Evolutionary conservation across 2,329 filamentous ascomycete species (phyloP), one percentile per base, ranked within the genome.

Genomic region (Colletotrichum agaves): DNA sequence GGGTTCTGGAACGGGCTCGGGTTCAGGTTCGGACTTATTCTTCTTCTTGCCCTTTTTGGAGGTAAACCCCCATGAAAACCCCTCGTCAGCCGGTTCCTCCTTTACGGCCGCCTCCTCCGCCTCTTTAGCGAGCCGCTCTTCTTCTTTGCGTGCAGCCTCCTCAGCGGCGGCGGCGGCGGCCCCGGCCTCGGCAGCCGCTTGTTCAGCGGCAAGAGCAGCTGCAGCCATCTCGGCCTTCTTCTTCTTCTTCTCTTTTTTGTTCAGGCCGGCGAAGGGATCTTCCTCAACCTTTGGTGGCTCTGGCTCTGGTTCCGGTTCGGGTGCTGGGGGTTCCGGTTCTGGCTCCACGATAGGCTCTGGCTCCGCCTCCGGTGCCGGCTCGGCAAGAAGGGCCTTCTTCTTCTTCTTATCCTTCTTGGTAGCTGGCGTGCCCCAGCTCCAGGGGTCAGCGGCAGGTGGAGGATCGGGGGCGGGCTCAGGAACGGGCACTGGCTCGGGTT

Each of bases 341-440:
- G 70, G 72, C 15, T 69, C 69, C 27, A 27, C 5, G 35, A 33
- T 23, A 21, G 72, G 68, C n/a, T 70, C 67, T 2, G 52, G 47
- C 12, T 67, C 67, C 4, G 43, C 58, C 10, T 21, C 17, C 7
- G 60, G 73, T 33, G 75, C 73, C 11, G 71, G 67, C 13, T 74
- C 74, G 21, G 46, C 37, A 15, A 67, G 55, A 5, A 49, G 46
- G 12, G 67, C 78, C 41, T 79, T 79, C 59, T 70, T 83, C 69
- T 85, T 84, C 69, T 83, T 85, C 67, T 78, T 79, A 23, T 72
- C 66, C 44, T 77, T 80, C 66, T 81, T 82, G 67, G 79, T 80
- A n/a, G 70, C 58, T 31, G 37, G 21, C 11, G 56, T 53, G 17
- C 73, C 64, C 69, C 75, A 78, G 13, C 77, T 79, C 80, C 80